phyloP scores from a whole-genome alignment of 2,329 filamentous ascomycete species.

The Alternaria burnsii region DNA sequence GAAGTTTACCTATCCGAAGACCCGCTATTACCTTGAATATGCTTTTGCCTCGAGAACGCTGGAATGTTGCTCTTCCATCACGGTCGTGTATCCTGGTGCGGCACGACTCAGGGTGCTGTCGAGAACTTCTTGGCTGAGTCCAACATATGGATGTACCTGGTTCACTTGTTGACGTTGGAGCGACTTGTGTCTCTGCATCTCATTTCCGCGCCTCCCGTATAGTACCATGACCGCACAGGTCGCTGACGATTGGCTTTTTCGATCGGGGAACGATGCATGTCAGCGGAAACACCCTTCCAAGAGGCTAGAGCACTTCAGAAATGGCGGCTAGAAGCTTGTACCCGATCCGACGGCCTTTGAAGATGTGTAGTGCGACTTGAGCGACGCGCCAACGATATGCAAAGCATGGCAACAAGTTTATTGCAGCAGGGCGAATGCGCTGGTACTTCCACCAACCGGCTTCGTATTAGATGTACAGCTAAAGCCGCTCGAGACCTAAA shows the following conservation, averaged over 20 bases:
- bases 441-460: slow-evolving; percentile 7
- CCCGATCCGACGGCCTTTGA: background rate
- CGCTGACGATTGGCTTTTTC: background rate
- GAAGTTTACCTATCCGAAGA: background rate
- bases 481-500: background rate
- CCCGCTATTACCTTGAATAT: background rate
- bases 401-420: background rate
- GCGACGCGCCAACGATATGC: background rate
- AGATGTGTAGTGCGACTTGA: background rate
- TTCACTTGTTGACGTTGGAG: background rate
- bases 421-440: background rate
- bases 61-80: no score
- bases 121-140: background rate
- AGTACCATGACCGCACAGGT: background rate
- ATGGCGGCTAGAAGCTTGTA: background rate
- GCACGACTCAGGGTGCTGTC: background rate
- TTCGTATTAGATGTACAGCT: background rate
- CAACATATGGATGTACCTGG: background rate
- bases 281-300: background rate
- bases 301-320: background rate
- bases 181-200: background rate
- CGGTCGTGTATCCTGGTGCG: background rate
- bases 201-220: background rate
- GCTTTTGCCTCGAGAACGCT: background rate
- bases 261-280: background rate